phyloP scores from a whole-genome alignment of 2,329 filamentous ascomycete species.

The Plectosphaerella cucumerina region DNA sequence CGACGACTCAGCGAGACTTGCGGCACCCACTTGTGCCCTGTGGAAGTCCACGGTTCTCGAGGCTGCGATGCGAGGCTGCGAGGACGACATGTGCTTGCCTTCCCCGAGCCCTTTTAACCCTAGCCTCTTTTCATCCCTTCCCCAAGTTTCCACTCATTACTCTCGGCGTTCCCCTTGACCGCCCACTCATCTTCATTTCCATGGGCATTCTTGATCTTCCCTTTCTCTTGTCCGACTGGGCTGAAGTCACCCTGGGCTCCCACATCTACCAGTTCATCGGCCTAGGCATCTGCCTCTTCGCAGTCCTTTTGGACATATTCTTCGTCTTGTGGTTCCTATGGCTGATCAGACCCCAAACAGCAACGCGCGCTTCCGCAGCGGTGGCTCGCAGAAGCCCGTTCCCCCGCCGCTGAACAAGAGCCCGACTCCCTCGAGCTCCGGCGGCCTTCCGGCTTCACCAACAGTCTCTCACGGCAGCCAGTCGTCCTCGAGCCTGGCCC shows the following conservation, averaged over 20 bases:
- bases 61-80: too few relatives aligned
- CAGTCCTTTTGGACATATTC: not conserved
- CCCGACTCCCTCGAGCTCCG: slow-evolving; percentile 42
- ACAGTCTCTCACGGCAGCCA: slow-evolving; percentile 44
- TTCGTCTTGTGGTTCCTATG: slow-evolving; percentile 8
- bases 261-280: not conserved
- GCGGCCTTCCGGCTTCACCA: slow-evolving; percentile 43
- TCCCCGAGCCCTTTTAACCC: too few relatives aligned
- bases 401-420: slow-evolving; percentile 46
- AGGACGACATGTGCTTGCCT: too few relatives aligned
- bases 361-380: slow-evolving; percentile 56
- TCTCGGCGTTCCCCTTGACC: too few relatives aligned
- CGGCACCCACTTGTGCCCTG: too few relatives aligned
- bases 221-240: not conserved
- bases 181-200: not conserved
- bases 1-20: too few relatives aligned
- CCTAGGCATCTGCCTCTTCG: too few relatives aligned
- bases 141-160: not conserved
- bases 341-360: slow-evolving; percentile 29
- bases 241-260: not conserved
- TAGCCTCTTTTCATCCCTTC: not conserved
- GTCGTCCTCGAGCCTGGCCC: slow-evolving; percentile 47
- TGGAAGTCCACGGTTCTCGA: too few relatives aligned
- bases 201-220: not conserved
- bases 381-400: slow-evolving; percentile 36